Evolutionary conservation across 495 filamentous ascomycete genomes (phyloP).

Genomic region (Elasticomyces elasticus): DNA sequence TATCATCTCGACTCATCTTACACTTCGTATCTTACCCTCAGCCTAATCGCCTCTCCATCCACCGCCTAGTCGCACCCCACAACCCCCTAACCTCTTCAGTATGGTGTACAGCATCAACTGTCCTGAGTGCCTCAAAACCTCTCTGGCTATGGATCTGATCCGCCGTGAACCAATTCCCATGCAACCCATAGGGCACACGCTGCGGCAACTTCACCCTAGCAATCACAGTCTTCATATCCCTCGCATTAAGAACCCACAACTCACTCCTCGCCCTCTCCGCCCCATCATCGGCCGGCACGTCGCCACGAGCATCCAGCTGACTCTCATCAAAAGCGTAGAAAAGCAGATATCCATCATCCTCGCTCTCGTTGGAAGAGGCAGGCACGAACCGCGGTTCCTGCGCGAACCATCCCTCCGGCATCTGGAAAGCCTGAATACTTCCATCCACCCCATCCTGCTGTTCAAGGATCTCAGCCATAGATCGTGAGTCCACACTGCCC

Average conservation of each 20-base stretch:
- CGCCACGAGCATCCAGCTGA: conserved; percentile 36
- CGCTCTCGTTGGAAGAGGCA: conserved; percentile 30
- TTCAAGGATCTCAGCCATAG: conserved; percentile 36
- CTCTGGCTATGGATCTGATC: conserved; percentile 38
- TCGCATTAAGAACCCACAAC: conserved; percentile 57
- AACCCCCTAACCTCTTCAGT: conserved; percentile 1
- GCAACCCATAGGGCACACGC: conserved; percentile 56
- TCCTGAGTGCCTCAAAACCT: conserved; percentile 22
- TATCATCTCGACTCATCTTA: too few relatives aligned
- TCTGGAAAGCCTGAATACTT: conserved; percentile 46
- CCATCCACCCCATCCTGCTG: conserved; percentile 36
- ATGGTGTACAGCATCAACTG: neutral
- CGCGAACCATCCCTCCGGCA: conserved; percentile 48
- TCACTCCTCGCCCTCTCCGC: conserved; percentile 37
- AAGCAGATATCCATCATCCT: conserved; percentile 53
- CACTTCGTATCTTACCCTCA: too few relatives aligned
- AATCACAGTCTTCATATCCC: conserved; percentile 45
- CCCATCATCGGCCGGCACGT: conserved; percentile 8
- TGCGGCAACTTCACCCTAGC: conserved; percentile 48
- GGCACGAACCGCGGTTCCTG: conserved; percentile 57
- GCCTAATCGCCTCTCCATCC: too few relatives aligned
- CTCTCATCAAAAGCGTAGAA: conserved; percentile 51
- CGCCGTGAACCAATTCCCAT: conserved; percentile 55
- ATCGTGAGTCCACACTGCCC: conserved; percentile 47
- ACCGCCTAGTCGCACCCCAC: conserved; percentile 3